Base-by-base conservation (phyloP, 2,329 filamentous ascomycete species). In the Lachnellula occidentalis region DNA sequence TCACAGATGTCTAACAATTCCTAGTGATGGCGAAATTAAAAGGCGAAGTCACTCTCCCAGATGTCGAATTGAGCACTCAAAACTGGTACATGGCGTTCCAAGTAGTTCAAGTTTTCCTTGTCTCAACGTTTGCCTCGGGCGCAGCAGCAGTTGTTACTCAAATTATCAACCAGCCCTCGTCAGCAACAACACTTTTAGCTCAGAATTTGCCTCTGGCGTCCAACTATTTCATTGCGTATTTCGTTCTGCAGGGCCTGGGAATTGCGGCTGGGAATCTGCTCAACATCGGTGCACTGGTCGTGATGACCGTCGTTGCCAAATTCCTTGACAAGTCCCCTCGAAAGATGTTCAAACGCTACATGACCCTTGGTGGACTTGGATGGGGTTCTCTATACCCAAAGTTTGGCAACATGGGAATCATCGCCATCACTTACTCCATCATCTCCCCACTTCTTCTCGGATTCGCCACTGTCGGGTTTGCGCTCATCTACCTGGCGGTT, bases 141-240 rank as follows among this genome's bases (percentile, higher is more conserved):
- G 92, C 92, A 9, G 82, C 90, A 2, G 81, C 86, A 5, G 85
- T 88, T 0, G 79, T 83, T 1, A 74, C 79, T 11, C 65, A 83
- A 24, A 85, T 95, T 49, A 74, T 85, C 14, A 45, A 82, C 0
- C 62, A 90, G 3, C 90, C 91, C 0, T 67, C 74, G 4, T 73
- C 72, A 0, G 80, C 83, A 2, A 83, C 89, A 0, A 74, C 70
- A 0, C 72, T 94, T 41, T 77, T 96, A 5, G 86, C 91, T 1
- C 65, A 78, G 34, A 87, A 89, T 58, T 77, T 99, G 4, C 94
- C 94, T 14, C 85, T 83, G 57, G 85, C 92, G 0, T 91, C 90
- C 54, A 97, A 95, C 72, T 95, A 96, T 68, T 99, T 96, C 71
- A 86, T 97, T 24, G 90, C 87, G 0, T 99, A 96, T 72, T 94